phyloP scores from a whole-genome alignment of 2,329 filamentous ascomycete genomes.

The Pseudogymnoascus sp. region DNA sequence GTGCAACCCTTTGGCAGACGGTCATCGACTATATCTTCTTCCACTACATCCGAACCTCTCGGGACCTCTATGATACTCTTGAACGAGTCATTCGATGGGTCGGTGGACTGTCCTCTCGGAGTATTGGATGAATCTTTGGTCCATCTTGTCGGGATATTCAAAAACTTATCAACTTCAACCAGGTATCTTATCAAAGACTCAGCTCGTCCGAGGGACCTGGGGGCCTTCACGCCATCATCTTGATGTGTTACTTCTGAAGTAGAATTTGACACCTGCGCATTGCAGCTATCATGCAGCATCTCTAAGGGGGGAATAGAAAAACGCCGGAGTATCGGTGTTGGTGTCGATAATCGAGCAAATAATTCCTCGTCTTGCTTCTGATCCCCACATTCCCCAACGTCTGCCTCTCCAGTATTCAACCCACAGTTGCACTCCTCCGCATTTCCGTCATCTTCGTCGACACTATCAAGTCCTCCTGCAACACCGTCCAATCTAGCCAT shows the following conservation, averaged over 20 bases:
- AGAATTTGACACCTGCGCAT: background rate
- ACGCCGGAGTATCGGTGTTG: background rate
- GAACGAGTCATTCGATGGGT: background rate
- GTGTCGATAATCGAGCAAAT: background rate
- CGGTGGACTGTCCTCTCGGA: background rate
- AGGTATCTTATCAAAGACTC: constrained; percentile 4
- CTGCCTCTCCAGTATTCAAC: background rate
- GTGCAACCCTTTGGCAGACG: background rate
- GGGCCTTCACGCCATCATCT: background rate
- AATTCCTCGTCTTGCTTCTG: background rate
- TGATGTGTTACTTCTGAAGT: background rate
- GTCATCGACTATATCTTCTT: background rate
- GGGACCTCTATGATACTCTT: background rate
- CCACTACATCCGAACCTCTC: background rate
- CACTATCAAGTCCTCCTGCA: background rate
- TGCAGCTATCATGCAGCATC: background rate
- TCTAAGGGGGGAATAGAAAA: background rate
- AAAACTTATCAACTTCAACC: background rate
- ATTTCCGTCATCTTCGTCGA: background rate
- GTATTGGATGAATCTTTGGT: background rate
- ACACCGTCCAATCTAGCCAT: background rate
- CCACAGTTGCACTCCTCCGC: background rate
- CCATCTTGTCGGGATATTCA: background rate
- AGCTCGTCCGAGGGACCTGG: background rate
- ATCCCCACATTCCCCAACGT: background rate